A percentile compares a stretch with the other conserved stretches of the same genome.
These are phyloP conservation scores for Corymbia calophylla DNA, from an alignment of 441 rosid species.

Conservation along the genomic window DNA sequence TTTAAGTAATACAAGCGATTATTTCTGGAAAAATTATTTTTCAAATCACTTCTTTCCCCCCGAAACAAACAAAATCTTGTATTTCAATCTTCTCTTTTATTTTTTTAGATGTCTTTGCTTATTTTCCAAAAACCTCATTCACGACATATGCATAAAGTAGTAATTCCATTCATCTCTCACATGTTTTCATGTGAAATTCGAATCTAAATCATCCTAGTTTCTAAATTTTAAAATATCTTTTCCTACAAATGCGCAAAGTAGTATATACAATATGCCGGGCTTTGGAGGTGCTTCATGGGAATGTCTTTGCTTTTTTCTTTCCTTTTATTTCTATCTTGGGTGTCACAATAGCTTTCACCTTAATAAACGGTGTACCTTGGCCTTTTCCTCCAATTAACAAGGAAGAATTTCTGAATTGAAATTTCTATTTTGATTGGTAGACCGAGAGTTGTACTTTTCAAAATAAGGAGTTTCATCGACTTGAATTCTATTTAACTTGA, in stretches of 20 bases:
- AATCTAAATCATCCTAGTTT: neutral
- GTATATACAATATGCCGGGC: neutral
- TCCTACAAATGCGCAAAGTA: neutral
- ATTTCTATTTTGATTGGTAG: neutral
- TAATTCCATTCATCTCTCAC: neutral
- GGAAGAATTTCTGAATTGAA: neutral
- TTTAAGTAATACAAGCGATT: accelerated
- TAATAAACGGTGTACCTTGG: neutral
- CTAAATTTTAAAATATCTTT: neutral
- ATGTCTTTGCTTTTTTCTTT: neutral
- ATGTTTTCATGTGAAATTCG: neutral
- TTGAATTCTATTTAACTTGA: neutral
- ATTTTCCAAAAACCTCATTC: neutral
- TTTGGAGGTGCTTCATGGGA: neutral
- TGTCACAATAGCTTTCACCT: neutral
- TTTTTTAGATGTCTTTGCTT: neutral
- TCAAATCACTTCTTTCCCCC: accelerated
- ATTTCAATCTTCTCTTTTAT: neutral
- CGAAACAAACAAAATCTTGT: neutral
- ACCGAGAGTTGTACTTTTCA: neutral
- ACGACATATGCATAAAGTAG: neutral
- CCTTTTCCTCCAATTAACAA: neutral
- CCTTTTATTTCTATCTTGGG: neutral
- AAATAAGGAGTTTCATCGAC: neutral
- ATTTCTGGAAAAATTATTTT: neutral